These are phyloP conservation scores for Colletotrichum nymphaeae DNA, from an alignment of 2,329 filamentous ascomycete genomes.

Conservation along the genomic window DNA sequence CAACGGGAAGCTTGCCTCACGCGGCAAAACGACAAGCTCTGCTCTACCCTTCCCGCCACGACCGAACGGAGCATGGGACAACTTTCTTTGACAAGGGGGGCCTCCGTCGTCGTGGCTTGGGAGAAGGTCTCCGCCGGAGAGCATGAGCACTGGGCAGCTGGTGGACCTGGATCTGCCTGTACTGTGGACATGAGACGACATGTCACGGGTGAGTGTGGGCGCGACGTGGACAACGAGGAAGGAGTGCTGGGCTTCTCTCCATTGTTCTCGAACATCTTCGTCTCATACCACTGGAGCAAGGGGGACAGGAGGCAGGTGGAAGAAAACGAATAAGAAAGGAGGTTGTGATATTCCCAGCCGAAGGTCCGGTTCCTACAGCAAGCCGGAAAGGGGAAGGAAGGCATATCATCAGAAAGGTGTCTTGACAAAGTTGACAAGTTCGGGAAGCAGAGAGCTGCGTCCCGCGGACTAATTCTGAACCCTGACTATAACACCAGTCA, in stretches of 20 bases:
- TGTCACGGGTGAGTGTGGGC: neutral
- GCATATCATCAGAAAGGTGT: neutral
- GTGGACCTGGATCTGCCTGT: constrained; percentile 12
- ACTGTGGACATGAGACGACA: constrained; percentile 32
- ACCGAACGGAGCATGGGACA: neutral
- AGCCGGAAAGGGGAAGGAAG: neutral
- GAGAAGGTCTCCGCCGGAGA: constrained; percentile 11
- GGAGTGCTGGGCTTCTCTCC: neutral
- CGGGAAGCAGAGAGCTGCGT: neutral
- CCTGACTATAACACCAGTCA: neutral
- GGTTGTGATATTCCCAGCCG: neutral
- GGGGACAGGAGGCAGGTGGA: neutral
- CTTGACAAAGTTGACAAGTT: neutral
- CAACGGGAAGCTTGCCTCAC: neutral
- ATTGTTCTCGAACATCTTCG: constrained; percentile 25
- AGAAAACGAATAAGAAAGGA: neutral
- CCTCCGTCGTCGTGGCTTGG: neutral
- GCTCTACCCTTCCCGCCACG: neutral
- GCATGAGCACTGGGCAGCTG: constrained; percentile 23
- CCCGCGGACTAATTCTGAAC: neutral
- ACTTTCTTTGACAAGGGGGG: neutral
- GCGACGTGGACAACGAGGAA: neutral
- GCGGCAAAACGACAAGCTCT: neutral
- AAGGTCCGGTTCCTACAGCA: neutral
- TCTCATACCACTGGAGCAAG: constrained; percentile 1